Evolutionary conservation across 805 yeast species (phyloP), one percentile per base, ranked within the genome.

Genomic region (Wickerhamiella musiphila): DNA sequence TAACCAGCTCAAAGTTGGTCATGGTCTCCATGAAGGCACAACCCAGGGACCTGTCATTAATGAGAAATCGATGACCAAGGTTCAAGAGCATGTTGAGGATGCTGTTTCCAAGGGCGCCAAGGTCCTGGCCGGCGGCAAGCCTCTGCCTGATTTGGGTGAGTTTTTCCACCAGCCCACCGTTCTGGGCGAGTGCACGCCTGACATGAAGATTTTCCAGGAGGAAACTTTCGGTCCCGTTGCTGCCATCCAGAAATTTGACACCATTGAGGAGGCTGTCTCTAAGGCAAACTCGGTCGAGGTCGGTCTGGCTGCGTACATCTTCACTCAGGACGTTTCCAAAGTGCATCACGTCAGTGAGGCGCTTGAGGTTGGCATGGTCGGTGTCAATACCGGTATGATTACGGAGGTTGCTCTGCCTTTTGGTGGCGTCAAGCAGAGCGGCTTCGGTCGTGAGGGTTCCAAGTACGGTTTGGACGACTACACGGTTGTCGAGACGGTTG

Each of bases 171-270:
- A 69, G 18, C 71, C 78, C 35, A 78, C 92, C 0, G 61, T 78
- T 10, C 49, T 78, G 32, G 60, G 67, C n/a, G 66, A 68, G 37
- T 77, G 70, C 29, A 67, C 71, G 30, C 49, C 57, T 2, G 61
- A 60, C 14, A 26, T 29, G 15, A 40, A 51, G 26, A 67, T 78
- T 21, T 60, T 65, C 42, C 42, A 52, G n/a, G 83, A 77, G 43
- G 92, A 78, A 51, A 77, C 84, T 2, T 78, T 78, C 51, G 92
- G 90, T 2, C 92, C 92, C 2, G 60, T 78, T 12, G 78, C 78
- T 13, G 78, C 82, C 2, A 53, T 79, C 32, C 66, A 75, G 48
- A 67, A 65, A 46, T 78, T 78, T 48, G 49, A 53, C 25, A 51
- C 70, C n/a, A 77, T 68, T 29, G 74, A 70, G 28, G 78, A 75